Percentiles rank a stretch among this genome's conserved stretches.
phyloP scores from a whole-genome alignment of 192 early-diverging fungal species.

The Lobosporangium transversale region DNA sequence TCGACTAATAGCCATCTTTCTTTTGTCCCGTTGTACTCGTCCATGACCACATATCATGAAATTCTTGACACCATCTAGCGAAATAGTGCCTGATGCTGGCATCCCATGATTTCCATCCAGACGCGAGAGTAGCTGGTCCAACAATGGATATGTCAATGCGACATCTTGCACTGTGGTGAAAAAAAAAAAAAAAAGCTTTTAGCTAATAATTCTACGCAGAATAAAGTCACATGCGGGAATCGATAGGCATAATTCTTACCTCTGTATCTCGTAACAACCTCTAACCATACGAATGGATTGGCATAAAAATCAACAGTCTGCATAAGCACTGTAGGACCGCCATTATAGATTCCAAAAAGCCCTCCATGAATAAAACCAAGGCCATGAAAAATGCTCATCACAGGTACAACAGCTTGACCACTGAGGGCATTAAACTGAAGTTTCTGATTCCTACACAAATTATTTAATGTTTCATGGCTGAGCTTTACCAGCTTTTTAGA shows the following conservation, averaged over 20 bases:
- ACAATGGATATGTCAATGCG: conserved; percentile 29
- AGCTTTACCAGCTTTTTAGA: conserved; percentile 47
- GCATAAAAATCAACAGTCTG: conserved; percentile 33
- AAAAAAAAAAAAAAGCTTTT: neutral
- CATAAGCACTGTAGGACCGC: conserved; percentile 42
- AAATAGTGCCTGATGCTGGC: neutral
- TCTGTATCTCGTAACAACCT: conserved; percentile 49
- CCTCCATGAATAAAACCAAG: conserved; percentile 47
- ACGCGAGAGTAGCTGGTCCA: conserved; percentile 29
- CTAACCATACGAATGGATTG: conserved; percentile 53
- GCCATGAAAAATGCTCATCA: conserved; percentile 41
- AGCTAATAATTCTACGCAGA: too few relatives aligned
- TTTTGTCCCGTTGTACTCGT: conserved; percentile 32
- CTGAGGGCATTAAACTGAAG: conserved; percentile 58
- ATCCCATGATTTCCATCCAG: conserved; percentile 20
- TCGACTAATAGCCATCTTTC: conserved; percentile 12
- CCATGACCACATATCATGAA: conserved; percentile 31
- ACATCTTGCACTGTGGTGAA: conserved; percentile 24
- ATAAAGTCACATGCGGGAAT: too few relatives aligned
- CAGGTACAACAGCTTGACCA: conserved; percentile 52
- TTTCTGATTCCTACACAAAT: conserved; percentile 70
- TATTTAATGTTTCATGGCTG: conserved; percentile 63
- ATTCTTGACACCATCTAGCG: conserved; percentile 27
- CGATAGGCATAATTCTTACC: too few relatives aligned
- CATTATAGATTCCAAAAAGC: conserved; percentile 44